Base-by-base conservation (phyloP, 2,329 filamentous ascomycete species). In the Chaetomiaceae sp. region DNA sequence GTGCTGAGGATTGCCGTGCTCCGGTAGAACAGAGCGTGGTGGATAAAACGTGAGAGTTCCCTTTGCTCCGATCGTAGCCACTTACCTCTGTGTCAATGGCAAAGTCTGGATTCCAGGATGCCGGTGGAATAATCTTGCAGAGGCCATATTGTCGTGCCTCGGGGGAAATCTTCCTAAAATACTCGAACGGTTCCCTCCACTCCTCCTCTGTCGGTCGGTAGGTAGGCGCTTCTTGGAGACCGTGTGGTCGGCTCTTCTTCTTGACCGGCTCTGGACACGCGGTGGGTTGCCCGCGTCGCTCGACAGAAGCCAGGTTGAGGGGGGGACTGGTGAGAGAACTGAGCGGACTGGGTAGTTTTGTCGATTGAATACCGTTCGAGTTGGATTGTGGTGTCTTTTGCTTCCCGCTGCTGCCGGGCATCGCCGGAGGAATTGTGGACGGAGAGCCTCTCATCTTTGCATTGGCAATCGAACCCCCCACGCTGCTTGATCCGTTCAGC, bases 31-130 rank as follows among this genome's bases (percentile, higher is more conserved):
- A 8, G 6, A 9, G n/a, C 13, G 3, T 10, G 4, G 36, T 16
- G 8, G 4, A 21, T 4, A 5, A 7, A 16, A 21, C 18, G 11
- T 16, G 18, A 27, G 9, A 27, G n/a, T 27, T n/a, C 37, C 11
- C 13, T 38, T 13, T 20, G 14, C 41, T 29, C 27, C 21, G 5
- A 11, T 42, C 5, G 1, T 30, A 18, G 4, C 20, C 2, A 56
- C 81, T 68, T 77, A 96, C 92, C 84, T 96, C 90, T 20, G 92
- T 97, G 67, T 99, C 90, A 65, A 99, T 95, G 38, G 91, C 91
- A 69, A 99, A 97, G 14, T 90, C 80, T 7, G 94, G 94, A 65
- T 95, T 92, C 94, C 94, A 99, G 30, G 80, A 84, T 58, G 94
- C 89, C 0, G 94, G 94, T 5, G 94, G 94, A 52, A 99, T 88